Evolutionary conservation across 805 yeast genomes (phyloP), one percentile per base, ranked within the genome.

Genomic region (Zygosaccharomyces gambellarensis): DNA sequence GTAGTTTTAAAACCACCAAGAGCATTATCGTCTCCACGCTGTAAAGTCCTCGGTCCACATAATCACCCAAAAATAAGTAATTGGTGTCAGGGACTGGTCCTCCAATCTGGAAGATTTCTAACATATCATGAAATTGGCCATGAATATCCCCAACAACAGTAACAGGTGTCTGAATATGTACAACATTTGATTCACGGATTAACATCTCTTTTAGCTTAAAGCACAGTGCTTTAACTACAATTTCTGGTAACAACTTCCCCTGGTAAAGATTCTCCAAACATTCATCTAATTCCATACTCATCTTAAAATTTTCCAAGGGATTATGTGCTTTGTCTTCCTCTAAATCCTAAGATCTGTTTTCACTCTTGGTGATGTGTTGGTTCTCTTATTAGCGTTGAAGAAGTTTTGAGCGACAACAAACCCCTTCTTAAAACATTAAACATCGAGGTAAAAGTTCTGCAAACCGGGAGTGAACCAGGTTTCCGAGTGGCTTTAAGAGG

Each of bases 61-160:
- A 94, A 67, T 94, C 99, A 2, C 98, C 99, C 17, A 94, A 68
- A 63, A 94, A 94, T 38, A 94, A 68, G 65, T 94, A 94, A 68
- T 92, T 94, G 2, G 98, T 94, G 61, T 85, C 85, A 0, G 99
- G 98, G 3, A 95, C 86, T 45, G 80, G 79, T 0, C 98, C 99
- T 0, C 97, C 98, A 34, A 92, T 94, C 51, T 84, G 81, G 70
- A 94, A 94, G 30, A 94, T 89, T 66, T 94, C 99, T 28, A 94
- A 68, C 47, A 94, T 72, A 65, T 94, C 99, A 65, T 90, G 95
- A 63, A 87, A 94, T 68, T 94, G 99, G 7, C 98, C 99, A 61
- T 94, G 99, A 41, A 94, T 92, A 64, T 94, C 99, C 1, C 99
- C 99, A 4, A 94, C 97, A 6, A 94, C 88, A 0, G 98, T 89